Evolutionary conservation across 2,329 filamentous ascomycete genomes (phyloP).

Genomic region (Xylariomycetidae sp.): DNA sequence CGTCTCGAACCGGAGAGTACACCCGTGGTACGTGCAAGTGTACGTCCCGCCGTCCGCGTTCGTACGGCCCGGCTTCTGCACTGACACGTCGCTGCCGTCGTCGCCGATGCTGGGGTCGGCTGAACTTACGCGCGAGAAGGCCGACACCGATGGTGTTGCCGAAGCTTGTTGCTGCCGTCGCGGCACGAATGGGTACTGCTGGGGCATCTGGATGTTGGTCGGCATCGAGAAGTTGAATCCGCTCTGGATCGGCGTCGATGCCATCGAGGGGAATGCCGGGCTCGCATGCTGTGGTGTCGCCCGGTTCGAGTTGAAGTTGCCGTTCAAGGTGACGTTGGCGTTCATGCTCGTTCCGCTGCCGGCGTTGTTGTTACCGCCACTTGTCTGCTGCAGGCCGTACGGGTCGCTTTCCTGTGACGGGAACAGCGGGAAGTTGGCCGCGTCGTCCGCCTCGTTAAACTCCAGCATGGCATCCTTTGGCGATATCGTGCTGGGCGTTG

Average conservation of each 20-base stretch:
- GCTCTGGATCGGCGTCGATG: constrained; percentile 22
- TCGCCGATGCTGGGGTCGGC: constrained; percentile 31
- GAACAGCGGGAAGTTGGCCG: constrained; percentile 67
- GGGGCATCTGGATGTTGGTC: constrained; percentile 27
- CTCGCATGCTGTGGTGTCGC: constrained; percentile 19
- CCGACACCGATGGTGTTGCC: constrained; percentile 33
- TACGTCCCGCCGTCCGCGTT: constrained; percentile 81
- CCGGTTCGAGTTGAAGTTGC: constrained; percentile 10
- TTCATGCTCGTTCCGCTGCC: background rate
- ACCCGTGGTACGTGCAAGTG: constrained; percentile 93
- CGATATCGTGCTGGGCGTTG: constrained; percentile 78
- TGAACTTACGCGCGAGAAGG: constrained; percentile 36
- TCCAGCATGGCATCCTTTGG: constrained; percentile 88
- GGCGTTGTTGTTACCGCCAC: constrained; percentile 11
- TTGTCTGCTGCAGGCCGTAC: constrained; percentile 31
- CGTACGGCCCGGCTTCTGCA: constrained; percentile 53
- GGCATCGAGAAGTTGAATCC: constrained; percentile 31
- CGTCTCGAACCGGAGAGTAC: constrained; percentile 80
- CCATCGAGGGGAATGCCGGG: constrained; percentile 20
- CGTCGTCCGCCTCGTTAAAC: constrained; percentile 69
- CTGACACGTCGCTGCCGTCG: constrained; percentile 26
- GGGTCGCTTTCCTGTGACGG: constrained; percentile 46
- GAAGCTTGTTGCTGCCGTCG: constrained; percentile 28
- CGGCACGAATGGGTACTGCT: constrained; percentile 29
- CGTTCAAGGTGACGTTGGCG: no score